These are phyloP conservation scores for Bruguiera sexangula DNA, from an alignment of 345 rosid species.

Conservation along the genomic window DNA sequence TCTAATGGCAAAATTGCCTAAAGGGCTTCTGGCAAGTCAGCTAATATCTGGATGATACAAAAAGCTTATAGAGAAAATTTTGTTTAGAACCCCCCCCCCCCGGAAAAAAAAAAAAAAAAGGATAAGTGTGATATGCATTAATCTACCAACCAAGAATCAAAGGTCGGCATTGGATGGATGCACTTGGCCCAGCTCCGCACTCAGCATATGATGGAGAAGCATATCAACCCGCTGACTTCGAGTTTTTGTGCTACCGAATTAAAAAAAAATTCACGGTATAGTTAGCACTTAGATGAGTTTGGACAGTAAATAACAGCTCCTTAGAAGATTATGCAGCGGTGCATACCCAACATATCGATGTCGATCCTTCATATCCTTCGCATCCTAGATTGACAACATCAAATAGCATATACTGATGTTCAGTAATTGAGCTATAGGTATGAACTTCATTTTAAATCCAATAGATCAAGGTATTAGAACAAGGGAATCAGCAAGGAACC, in stretches of 20 bases:
- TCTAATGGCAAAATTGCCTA: too few species aligned
- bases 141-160: slow-evolving; percentile 16
- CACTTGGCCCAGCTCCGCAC: slow-evolving; percentile 46
- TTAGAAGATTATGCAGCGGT: not conserved
- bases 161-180: slow-evolving; percentile 17
- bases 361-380: slow-evolving; percentile 35
- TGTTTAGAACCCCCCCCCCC: too few species aligned
- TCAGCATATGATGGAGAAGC: slow-evolving; percentile 91
- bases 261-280: slow-evolving; percentile 5
- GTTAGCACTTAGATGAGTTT: not conserved
- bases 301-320: slow-evolving; percentile 1
- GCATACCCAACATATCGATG: slow-evolving; percentile 63
- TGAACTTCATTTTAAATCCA: not conserved
- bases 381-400: slow-evolving; percentile 40
- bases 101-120: too few species aligned
- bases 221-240: slow-evolving; percentile 83
- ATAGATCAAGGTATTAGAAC: not conserved
- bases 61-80: too few species aligned
- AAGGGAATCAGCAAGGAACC: too few species aligned
- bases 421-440: not conserved
- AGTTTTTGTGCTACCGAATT: slow-evolving; percentile 59
- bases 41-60: too few species aligned
- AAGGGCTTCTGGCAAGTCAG: too few species aligned
- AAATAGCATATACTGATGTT: slow-evolving; percentile 8
- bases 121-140: not conserved